Conservation (phyloP, 164 flowering plant species). For the Stephania yunnanensis region DNA sequence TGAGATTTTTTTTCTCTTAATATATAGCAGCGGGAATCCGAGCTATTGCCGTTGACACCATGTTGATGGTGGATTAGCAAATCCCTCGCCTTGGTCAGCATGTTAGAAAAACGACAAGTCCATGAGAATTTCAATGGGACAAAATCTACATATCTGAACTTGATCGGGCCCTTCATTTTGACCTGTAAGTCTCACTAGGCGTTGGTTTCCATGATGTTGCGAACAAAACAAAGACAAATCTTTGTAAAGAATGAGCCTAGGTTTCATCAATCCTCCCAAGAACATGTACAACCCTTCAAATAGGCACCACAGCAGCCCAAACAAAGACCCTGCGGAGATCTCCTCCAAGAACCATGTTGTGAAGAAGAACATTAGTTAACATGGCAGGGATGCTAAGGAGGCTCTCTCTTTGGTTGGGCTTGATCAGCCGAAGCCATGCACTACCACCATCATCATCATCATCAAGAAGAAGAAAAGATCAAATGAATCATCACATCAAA, state of each 20-base stretch:
- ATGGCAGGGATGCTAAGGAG: constrained; percentile 1
- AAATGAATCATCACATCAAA: neutral
- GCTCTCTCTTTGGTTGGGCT: neutral
- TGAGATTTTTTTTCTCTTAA: too few relatives aligned
- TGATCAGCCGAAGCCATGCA: neutral
- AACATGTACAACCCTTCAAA: neutral
- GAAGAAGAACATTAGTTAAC: neutral
- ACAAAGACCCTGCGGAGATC: neutral
- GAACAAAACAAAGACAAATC: neutral
- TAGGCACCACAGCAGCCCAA: neutral
- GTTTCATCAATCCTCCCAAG: neutral
- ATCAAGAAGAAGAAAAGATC: neutral
- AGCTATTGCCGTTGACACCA: too few relatives aligned
- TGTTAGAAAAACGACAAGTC: too few relatives aligned
- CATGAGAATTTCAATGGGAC: neutral
- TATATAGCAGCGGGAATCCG: too few relatives aligned
- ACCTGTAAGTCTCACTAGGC: neutral
- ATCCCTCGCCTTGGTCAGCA: too few relatives aligned
- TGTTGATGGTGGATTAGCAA: too few relatives aligned
- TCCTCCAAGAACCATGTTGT: neutral
- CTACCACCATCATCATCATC: neutral
- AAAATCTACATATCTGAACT: neutral
- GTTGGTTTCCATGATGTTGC: neutral
- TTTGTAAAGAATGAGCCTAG: neutral
- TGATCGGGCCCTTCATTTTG: neutral